Conservation (phyloP, 495 filamentous ascomycete species). For the Trichoderma parareesei region DNA sequence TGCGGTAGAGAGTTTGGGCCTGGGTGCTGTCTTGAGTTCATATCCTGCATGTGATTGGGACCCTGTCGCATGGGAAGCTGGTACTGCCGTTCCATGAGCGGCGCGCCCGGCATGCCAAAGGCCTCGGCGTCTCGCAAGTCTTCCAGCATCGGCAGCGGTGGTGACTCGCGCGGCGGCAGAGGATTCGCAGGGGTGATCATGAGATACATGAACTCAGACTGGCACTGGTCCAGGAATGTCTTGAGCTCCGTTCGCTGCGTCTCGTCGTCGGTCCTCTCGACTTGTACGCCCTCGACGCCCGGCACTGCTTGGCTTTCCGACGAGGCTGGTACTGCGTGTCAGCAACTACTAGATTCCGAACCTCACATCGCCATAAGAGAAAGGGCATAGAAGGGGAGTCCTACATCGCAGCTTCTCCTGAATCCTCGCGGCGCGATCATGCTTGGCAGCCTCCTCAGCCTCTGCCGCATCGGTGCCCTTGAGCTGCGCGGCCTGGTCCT, state of each 20-base stretch:
- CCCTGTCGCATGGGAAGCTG: conserved; percentile 30
- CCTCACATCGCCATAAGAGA: not conserved
- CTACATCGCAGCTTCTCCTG: conserved; percentile 41
- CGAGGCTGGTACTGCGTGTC: conserved; percentile 14
- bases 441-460: conserved; percentile 27
- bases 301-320: conserved; percentile 16
- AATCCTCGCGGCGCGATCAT: conserved; percentile 36
- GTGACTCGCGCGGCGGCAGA: conserved; percentile 47
- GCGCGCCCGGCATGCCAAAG: conserved; percentile 27
- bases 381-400: not conserved
- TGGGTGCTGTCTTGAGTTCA: conserved; percentile 32
- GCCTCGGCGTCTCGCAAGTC: conserved; percentile 39
- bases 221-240: conserved; percentile 54
- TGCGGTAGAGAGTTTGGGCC: conserved; percentile 50
- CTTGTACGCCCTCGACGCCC: conserved; percentile 18
- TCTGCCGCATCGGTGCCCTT: conserved; percentile 22
- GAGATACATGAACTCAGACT: conserved; percentile 56
- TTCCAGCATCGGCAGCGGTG: conserved; percentile 40
- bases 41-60: conserved; percentile 36
- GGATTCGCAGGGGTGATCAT: conserved; percentile 57
- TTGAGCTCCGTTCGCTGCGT: conserved; percentile 48
- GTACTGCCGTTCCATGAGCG: conserved; percentile 23
- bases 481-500: conserved; percentile 50
- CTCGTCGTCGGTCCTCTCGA: conserved; percentile 40
- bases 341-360: not conserved